These are phyloP conservation scores for Anthoceros angustus DNA, from an alignment of 225 moss, liverwort and hornwort species.

Conservation along the genomic window DNA sequence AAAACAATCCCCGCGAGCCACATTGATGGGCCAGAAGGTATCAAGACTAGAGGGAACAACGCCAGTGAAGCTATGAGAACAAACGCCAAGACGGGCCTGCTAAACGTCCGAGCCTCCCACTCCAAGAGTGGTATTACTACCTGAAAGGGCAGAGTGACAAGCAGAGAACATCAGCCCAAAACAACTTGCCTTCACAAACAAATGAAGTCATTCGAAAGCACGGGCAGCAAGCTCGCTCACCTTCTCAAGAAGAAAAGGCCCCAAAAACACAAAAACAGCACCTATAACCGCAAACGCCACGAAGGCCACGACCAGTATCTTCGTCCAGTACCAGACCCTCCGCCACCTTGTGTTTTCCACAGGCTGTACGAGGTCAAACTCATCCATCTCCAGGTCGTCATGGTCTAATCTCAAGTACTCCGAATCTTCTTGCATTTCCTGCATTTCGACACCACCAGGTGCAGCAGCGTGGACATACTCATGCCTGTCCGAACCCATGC, in stretches of 20 bases:
- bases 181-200: neutral
- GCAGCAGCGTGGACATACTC: neutral
- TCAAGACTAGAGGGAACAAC: slow-evolving; percentile 51
- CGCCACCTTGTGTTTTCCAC: neutral
- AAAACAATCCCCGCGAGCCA: slow-evolving; percentile 96
- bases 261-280: neutral
- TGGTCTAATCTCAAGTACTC: neutral
- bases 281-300: neutral
- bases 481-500: neutral
- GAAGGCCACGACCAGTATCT: neutral
- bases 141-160: slow-evolving; percentile 20
- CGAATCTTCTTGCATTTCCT: neutral
- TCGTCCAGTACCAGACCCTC: neutral
- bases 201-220: neutral
- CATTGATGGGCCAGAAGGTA: slow-evolving; percentile 97
- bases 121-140: slow-evolving; percentile 69
- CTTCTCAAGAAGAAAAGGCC: neutral
- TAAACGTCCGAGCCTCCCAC: slow-evolving; percentile 79
- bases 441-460: neutral
- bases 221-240: neutral
- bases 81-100: slow-evolving; percentile 68
- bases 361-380: neutral
- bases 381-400: neutral
- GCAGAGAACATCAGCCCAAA: neutral
- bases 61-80: slow-evolving; percentile 75